Evolutionary conservation across 306 rosid species (phyloP).

Genomic region (Citrullus amarus): DNA sequence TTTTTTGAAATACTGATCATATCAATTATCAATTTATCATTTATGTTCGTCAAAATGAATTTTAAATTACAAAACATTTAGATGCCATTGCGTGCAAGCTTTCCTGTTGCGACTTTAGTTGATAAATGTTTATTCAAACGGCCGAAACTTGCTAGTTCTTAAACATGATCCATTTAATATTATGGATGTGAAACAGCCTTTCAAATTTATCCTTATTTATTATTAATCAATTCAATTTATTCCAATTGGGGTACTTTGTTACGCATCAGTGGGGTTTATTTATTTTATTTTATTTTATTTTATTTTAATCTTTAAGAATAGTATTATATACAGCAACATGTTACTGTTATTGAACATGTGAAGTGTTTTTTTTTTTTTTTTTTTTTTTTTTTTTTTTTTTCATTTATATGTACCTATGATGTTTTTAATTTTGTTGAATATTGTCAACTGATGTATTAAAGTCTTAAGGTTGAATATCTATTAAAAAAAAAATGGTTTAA

Average conservation of each 20-base stretch:
- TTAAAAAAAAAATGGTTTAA: no score
- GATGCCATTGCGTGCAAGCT: not conserved
- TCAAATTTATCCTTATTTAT: not conserved
- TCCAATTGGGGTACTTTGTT: not conserved
- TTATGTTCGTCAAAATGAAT: not conserved
- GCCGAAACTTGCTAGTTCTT: not conserved
- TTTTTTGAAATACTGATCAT: no score
- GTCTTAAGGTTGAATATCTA: not conserved
- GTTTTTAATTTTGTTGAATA: not conserved
- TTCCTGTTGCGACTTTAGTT: not conserved
- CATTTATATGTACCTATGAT: no score
- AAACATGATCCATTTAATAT: not conserved
- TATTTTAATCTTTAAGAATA: not conserved
- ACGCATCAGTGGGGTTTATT: not conserved
- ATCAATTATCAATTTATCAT: no score
- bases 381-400: no score
- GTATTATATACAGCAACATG: not conserved
- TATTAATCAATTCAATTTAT: not conserved
- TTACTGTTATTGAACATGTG: no score
- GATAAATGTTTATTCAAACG: not conserved
- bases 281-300: no score
- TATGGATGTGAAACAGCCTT: not conserved
- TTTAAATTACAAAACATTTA: not conserved
- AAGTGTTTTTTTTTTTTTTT: no score
- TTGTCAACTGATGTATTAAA: not conserved